These are phyloP conservation scores for Mycena venus DNA, from an alignment of 768 basidiomycete genomes.

Conservation along the genomic window DNA sequence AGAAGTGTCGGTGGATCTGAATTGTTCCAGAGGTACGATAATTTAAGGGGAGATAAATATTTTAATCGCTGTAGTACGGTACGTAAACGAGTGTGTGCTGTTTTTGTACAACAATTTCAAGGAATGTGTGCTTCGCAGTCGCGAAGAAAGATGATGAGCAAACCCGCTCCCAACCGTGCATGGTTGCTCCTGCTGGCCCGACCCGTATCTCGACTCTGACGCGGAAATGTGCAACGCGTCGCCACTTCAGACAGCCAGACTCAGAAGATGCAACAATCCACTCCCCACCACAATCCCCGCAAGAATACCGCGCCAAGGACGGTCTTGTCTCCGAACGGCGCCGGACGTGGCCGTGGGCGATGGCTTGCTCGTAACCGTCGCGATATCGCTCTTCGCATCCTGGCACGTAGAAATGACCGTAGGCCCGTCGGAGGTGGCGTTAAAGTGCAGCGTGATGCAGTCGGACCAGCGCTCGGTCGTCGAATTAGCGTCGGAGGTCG, in stretches of 20 bases:
- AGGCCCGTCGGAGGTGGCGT: conserved; percentile 8
- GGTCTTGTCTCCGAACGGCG: neutral
- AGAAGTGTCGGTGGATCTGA: no score
- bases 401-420: conserved; percentile 15
- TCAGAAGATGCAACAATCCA: conserved; percentile 12
- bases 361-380: conserved; percentile 20
- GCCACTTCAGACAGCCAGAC: conserved; percentile 10
- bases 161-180: neutral
- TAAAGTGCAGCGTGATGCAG: conserved; percentile 23
- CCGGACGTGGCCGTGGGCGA: neutral
- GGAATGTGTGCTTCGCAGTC: neutral
- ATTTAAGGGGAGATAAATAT: neutral
- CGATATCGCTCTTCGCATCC: neutral
- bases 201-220: neutral
- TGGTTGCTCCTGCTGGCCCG: neutral
- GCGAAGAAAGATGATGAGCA: neutral
- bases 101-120: no score
- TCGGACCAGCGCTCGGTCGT: conserved; percentile 19
- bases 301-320: neutral
- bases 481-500: neutral
- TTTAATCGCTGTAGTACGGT: neutral
- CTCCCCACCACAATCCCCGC: conserved; percentile 2
- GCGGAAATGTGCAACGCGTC: neutral
- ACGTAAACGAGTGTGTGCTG: neutral
- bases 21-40: no score